Evolutionary conservation across 2,329 filamentous ascomycete genomes (phyloP), one percentile per base, ranked within the genome.

Genomic region (Didymella glomerata): DNA sequence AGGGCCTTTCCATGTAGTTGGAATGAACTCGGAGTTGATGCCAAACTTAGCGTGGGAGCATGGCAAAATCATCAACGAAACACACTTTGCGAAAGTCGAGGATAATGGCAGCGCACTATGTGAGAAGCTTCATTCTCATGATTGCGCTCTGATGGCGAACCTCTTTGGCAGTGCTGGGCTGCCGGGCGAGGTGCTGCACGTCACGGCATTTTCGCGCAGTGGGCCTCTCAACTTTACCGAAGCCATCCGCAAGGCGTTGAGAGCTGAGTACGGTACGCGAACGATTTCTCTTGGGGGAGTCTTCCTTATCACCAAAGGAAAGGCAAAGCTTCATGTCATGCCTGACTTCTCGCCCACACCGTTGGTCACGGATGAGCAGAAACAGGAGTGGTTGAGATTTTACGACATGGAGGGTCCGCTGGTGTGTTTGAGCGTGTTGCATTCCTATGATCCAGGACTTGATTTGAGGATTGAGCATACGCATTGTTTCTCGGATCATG

Each of bases 401-500:
- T 63, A 66, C 25, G 59, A 64, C 6, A 61, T 62, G 48, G 51
- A 59, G n/a, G 59, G 52, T 14, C 64, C 61, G 0, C 25, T 66
- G 24, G 56, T 66, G n/a, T 64, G 64, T 47, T 40, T 66, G 36
- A 57, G 54, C 32, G 64, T 66, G 7, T 24, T 66, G 48, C 64
- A 66, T 50, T 66, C 79, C 14, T 73, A 76, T 9, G 78, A 82
- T 56, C 77, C 77, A 0, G 75, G 65, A 8, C 61, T 81, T 60
- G 76, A 70, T 0, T 58, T 83, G 48, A 68, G 81, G 27, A 79
- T 82, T 66, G 82, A 84, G 62, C 81, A 84, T 62, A 82, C 81
- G 4, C 81, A 83, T 68, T 78, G 76, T 22, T 82, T 81, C 52
- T 77, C 79, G 6, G 2, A 46, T 63, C 1, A 60, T 67, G 7